Evolutionary conservation across 345 rosid genomes (phyloP).

Genomic region (Melastoma malabathricum): DNA sequence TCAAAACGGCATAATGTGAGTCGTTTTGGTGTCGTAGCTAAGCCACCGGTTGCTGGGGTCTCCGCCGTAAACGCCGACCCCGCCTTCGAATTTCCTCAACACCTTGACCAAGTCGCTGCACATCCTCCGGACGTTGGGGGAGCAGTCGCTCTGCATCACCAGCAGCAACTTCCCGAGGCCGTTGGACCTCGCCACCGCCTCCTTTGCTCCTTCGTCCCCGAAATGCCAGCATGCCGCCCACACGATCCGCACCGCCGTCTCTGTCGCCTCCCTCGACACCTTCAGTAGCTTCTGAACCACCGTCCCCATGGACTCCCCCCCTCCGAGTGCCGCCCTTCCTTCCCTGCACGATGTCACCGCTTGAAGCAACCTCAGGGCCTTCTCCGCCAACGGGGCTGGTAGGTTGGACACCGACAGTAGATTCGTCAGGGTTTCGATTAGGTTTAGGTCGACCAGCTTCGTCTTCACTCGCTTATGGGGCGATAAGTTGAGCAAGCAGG

Average conservation of each 20-base stretch:
- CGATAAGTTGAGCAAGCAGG: constrained; percentile 41
- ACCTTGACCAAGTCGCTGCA: constrained; percentile 55
- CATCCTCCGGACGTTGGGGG: constrained; percentile 64
- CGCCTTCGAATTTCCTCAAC: constrained; percentile 37
- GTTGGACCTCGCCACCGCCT: constrained; percentile 47
- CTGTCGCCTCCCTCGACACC: constrained; percentile 61
- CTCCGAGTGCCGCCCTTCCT: constrained; percentile 48
- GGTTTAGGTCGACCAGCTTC: constrained; percentile 23
- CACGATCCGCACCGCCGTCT: constrained; percentile 64
- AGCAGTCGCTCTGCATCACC: constrained; percentile 77
- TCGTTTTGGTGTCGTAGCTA: too few species aligned
- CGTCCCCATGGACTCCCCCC: constrained; percentile 43
- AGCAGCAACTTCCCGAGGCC: constrained; percentile 61
- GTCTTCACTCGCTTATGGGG: constrained; percentile 35
- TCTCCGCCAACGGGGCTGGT: constrained; percentile 36
- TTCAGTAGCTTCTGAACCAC: constrained; percentile 58
- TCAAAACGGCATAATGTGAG: too few species aligned
- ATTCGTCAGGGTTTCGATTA: constrained; percentile 20
- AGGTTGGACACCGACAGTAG: constrained; percentile 27
- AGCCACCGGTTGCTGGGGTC: too few species aligned
- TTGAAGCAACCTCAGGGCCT: constrained; percentile 56
- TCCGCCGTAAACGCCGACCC: too few species aligned
- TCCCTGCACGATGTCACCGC: constrained; percentile 40
- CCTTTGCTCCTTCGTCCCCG: constrained; percentile 46
- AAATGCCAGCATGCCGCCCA: constrained; percentile 69